Percentiles rank a stretch among this genome's conserved stretches.
phyloP scores from a whole-genome alignment of 164 flowering plant genomes.

The Stephania cephalantha region DNA sequence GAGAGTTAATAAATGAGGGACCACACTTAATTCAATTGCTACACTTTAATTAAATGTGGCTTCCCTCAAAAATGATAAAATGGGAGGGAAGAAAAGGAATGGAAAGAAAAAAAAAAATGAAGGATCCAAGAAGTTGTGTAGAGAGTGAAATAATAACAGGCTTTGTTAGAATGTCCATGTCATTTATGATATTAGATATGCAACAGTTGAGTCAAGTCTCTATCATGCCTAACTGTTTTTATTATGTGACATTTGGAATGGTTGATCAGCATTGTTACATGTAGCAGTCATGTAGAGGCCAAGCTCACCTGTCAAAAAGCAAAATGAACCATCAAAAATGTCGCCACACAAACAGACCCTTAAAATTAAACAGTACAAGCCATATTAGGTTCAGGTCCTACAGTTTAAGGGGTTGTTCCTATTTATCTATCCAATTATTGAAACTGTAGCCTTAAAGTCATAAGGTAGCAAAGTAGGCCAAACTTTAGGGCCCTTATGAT shows the following conservation, averaged over 20 bases:
- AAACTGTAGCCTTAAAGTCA: not conserved
- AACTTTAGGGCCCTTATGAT: not conserved
- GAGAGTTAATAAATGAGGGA: not conserved
- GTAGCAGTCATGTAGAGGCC: too few species aligned
- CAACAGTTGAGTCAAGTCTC: not conserved
- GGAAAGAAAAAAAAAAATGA: not conserved
- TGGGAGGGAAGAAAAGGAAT: not conserved
- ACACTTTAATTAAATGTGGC: not conserved
- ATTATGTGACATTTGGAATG: slow-evolving; percentile 2
- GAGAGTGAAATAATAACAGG: not conserved
- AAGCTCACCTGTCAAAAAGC: not conserved
- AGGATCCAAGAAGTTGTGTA: not conserved
- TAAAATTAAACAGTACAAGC: not conserved
- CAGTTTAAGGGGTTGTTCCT: not conserved
- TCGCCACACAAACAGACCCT: not conserved
- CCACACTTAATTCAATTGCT: not conserved
- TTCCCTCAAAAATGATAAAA: not conserved
- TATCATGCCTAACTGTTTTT: not conserved
- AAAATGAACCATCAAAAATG: not conserved
- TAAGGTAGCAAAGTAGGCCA: not conserved
- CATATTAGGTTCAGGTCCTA: not conserved
- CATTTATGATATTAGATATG: not conserved
- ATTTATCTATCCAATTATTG: not conserved
- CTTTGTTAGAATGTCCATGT: not conserved
- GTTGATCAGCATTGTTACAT: not conserved